Conservation (phyloP, 495 filamentous ascomycete species). For the Alectoria sarmentosa region DNA sequence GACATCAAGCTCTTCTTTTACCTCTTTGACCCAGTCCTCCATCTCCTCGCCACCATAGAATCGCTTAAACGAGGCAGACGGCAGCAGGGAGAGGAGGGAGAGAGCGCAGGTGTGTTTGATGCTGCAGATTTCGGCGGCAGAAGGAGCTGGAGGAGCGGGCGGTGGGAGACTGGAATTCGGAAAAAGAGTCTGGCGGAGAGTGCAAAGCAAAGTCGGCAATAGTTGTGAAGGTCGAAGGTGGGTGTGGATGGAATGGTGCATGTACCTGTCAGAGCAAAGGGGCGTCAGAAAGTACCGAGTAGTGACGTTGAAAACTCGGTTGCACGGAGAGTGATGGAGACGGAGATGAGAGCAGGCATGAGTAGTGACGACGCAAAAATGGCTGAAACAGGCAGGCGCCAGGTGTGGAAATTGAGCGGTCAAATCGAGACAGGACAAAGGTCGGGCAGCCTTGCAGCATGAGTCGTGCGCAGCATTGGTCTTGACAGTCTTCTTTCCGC, state of each 20-base stretch:
- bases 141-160: conserved; percentile 30
- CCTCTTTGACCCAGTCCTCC: conserved; percentile 35
- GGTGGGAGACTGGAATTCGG: conserved; percentile 61
- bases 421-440: neutral
- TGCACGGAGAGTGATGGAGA: neutral
- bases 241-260: conserved; percentile 61
- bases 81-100: conserved; percentile 42
- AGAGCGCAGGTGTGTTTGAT: conserved; percentile 53
- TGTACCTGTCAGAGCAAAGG: conserved; percentile 49
- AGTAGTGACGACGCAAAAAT: conserved; percentile 1
- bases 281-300: conserved; percentile 15
- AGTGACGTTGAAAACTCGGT: conserved; percentile 5
- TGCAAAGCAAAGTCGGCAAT: conserved; percentile 67
- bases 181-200: conserved; percentile 65
- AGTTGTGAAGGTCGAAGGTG: conserved; percentile 58
- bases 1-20: conserved; percentile 58
- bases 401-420: conserved; percentile 13
- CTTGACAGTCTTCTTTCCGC: neutral
- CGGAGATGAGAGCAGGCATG: neutral
- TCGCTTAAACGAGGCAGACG: conserved; percentile 34
- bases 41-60: conserved; percentile 34
- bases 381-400: conserved; percentile 13
- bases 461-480: neutral
- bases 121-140: conserved; percentile 37
- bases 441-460: conserved; percentile 11